Evolutionary conservation across 192 early-diverging fungal species (phyloP).

Genomic region (Geranomyces variabilis): DNA sequence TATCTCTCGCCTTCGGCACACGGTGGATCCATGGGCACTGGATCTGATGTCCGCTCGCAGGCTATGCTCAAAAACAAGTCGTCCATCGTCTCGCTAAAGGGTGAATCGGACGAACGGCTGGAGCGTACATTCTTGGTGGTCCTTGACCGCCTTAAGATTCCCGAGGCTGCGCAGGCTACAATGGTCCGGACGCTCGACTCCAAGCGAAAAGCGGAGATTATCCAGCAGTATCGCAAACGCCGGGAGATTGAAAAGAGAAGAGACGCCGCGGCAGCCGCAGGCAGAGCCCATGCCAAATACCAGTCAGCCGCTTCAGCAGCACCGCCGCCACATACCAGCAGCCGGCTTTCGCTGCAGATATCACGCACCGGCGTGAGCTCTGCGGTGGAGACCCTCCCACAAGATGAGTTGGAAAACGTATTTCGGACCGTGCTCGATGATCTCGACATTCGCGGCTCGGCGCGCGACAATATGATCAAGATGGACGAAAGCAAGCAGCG

Average conservation of each 20-base stretch:
- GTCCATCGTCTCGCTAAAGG: slow-evolving; percentile 10
- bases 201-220: slow-evolving; percentile 20
- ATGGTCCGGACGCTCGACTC: slow-evolving; percentile 28
- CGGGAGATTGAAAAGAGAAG: slow-evolving; percentile 13
- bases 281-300: too few relatives aligned
- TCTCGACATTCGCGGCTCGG: slow-evolving; percentile 31
- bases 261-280: slow-evolving; percentile 8
- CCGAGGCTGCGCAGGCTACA: slow-evolving; percentile 17
- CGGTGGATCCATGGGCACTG: background rate
- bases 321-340: too few relatives aligned
- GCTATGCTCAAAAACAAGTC: slow-evolving; percentile 2
- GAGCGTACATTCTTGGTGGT: slow-evolving; percentile 17
- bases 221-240: slow-evolving; percentile 20
- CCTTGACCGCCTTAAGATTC: slow-evolving; percentile 24
- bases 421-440: slow-evolving; percentile 29
- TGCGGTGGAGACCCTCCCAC: too few relatives aligned
- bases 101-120: slow-evolving; percentile 16
- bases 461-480: slow-evolving; percentile 31
- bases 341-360: too few relatives aligned
- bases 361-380: too few relatives aligned
- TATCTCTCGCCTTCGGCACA: background rate
- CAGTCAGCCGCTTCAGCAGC: too few relatives aligned
- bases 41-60: background rate
- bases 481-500: slow-evolving; percentile 7
- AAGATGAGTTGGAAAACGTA: slow-evolving; percentile 4